Base-by-base conservation (phyloP, 2,329 filamentous ascomycete genomes). In the Aspergillus sp. region DNA sequence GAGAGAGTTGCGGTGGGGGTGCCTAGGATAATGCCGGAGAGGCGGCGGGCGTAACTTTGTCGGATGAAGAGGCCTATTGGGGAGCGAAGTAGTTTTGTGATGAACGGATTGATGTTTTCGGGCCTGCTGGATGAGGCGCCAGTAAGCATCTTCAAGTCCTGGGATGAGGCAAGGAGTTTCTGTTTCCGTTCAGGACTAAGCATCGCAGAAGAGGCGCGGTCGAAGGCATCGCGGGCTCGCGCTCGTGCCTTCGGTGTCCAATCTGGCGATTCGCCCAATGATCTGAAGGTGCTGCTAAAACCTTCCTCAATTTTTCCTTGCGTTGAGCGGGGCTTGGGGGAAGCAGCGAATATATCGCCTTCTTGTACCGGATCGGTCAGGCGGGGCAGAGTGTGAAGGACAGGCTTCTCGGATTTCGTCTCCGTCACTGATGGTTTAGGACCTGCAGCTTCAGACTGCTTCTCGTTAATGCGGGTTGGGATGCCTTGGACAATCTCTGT, bases 21-120 rank as follows among this genome's bases (percentile, higher is more conserved):
- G 33, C 91, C 92, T 19, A 95, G 80, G 4, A 96, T 84, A 12
- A 89, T 84, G 2, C 84, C 82, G 1, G 83, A 83, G 24, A 91
- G 80, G 37, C 84, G 85, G 27, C 85, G 84, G 12, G 82, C 77
- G 69, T 91, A 90, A 4, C 85, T 83, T 65, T 89, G 85, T 23
- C 88, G 85, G 72, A 97, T 91, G 0, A 89, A 80, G 58, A 77
- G 79, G 9, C 90, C 90, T 1, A 91, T 48, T 0, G 79, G 77
- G 3, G 82, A 83, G 15, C 76, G 71, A 12, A 85, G 71, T 61
- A 83, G 66, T 23, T 73, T 66, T 14, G 80, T 77, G 19, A 84
- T 63, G 50, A 84, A 69, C 1, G 80, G 76, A 60, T 83, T 72
- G 2, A 78, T 73, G 55, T 80, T 78, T 41, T 84, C 73, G 8